Percentiles rank a stretch among this genome's conserved stretches.
Evolutionary conservation across 768 basidiomycete genomes (phyloP).

Genomic region (Hydnomerulius pinastri): DNA sequence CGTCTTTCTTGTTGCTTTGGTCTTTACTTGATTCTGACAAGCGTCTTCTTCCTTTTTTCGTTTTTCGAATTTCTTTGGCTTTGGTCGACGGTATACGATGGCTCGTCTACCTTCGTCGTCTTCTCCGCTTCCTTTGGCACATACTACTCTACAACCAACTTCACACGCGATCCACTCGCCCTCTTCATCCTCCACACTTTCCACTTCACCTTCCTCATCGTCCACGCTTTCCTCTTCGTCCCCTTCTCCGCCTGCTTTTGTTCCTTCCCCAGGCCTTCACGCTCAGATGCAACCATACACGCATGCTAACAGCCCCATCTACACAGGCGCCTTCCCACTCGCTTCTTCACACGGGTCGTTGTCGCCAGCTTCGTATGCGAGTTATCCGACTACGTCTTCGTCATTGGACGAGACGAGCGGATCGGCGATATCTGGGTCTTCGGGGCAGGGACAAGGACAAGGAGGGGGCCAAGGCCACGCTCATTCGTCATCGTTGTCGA

Average conservation of each 20-base stretch:
- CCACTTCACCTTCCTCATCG: not conserved
- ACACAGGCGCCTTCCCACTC: constrained; percentile 15
- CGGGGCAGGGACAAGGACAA: not conserved
- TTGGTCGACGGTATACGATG: constrained; percentile 11
- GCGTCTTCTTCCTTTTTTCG: not conserved
- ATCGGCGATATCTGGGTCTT: constrained; percentile 12
- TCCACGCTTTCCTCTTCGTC: constrained; percentile 2
- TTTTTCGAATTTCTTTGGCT: not conserved
- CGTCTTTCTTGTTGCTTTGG: not conserved
- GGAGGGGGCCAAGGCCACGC: constrained; percentile 9
- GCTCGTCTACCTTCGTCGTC: not conserved
- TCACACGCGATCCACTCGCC: not conserved
- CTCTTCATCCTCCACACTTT: not conserved
- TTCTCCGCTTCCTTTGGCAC: not conserved
- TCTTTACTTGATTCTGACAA: constrained; percentile 1
- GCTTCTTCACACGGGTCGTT: constrained; percentile 12
- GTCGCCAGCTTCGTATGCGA: constrained; percentile 28
- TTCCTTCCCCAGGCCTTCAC: not conserved
- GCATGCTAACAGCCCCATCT: constrained; percentile 10
- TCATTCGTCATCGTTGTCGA: constrained; percentile 27
- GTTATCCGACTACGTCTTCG: constrained; percentile 15
- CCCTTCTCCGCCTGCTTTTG: not conserved
- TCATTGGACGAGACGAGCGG: constrained; percentile 19
- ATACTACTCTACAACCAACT: too few relatives aligned
- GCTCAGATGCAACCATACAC: not conserved